Percentiles rank a stretch among this genome's conserved stretches.
These are phyloP conservation scores for Hypoxylon sp. DNA, from an alignment of 2,329 filamentous ascomycete species.

Conservation along the genomic window DNA sequence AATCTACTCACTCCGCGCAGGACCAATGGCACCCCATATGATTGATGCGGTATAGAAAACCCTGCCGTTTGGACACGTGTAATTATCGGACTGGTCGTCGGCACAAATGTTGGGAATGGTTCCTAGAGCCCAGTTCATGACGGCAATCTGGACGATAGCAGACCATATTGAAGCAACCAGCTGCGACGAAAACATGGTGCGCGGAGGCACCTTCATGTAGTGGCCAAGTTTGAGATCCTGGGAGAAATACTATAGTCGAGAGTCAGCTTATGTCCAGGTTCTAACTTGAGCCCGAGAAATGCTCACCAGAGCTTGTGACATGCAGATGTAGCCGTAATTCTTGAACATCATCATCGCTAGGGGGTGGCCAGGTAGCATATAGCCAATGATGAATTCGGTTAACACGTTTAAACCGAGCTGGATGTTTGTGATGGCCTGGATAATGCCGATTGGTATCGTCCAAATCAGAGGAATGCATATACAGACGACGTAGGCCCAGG, in stretches of 20 bases:
- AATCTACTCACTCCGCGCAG: slow-evolving; percentile 63
- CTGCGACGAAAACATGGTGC: slow-evolving; percentile 63
- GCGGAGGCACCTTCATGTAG: slow-evolving; percentile 65
- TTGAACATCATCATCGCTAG: slow-evolving; percentile 85
- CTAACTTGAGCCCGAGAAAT: neutral
- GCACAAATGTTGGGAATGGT: slow-evolving; percentile 74
- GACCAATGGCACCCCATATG: slow-evolving; percentile 81
- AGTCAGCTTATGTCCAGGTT: slow-evolving; percentile 10
- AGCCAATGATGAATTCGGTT: slow-evolving; percentile 80
- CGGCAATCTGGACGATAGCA: slow-evolving; percentile 67
- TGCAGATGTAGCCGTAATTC: slow-evolving; percentile 78
- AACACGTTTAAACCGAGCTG: slow-evolving; percentile 75
- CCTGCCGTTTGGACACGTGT: slow-evolving; percentile 67
- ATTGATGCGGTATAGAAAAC: slow-evolving; percentile 77
- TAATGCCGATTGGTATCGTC: slow-evolving; percentile 71
- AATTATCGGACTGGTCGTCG: slow-evolving; percentile 65
- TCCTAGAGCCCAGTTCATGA: slow-evolving; percentile 75
- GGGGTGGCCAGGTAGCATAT: slow-evolving; percentile 78
- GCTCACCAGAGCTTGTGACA: slow-evolving; percentile 69
- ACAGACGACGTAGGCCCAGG: slow-evolving; percentile 70
- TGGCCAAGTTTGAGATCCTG: slow-evolving; percentile 77
- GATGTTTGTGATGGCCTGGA: slow-evolving; percentile 72
- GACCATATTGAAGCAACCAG: slow-evolving; percentile 63
- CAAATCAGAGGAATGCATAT: slow-evolving; percentile 69
- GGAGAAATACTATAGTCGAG: slow-evolving; percentile 62